Percentiles rank a stretch among this genome's conserved stretches.
These are phyloP conservation scores for Corymbia maculata DNA, from an alignment of 345 rosid genomes.

Conservation along the genomic window DNA sequence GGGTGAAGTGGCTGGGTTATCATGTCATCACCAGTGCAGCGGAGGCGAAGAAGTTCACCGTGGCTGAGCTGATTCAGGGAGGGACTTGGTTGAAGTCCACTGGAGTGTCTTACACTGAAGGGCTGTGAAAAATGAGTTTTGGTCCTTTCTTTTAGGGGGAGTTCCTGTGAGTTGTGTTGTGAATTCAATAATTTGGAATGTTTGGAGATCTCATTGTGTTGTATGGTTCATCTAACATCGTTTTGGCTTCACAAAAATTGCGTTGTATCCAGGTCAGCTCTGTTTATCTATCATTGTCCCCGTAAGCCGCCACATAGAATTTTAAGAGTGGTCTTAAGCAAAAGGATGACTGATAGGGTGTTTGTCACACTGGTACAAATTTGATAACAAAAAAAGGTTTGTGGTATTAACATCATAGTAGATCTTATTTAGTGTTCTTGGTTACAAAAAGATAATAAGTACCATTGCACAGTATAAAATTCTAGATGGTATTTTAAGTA, in stretches of 20 bases:
- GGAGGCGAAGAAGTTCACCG: neutral
- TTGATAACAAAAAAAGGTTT: neutral
- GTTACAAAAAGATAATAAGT: neutral
- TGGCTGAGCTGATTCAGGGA: neutral
- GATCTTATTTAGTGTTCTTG: neutral
- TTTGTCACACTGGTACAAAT: neutral
- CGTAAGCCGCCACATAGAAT: accelerated
- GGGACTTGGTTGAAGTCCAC: neutral
- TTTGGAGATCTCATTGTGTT: neutral
- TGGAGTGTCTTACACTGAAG: conserved; percentile 19
- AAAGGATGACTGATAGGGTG: neutral
- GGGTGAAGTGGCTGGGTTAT: conserved; percentile 63
- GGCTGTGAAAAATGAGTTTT: conserved; percentile 13
- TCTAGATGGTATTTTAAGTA: neutral
- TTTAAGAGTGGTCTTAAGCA: neutral
- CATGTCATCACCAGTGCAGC: neutral
- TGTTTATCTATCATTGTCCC: neutral
- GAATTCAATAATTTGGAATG: neutral
- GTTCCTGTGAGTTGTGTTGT: neutral
- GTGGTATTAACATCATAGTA: neutral
- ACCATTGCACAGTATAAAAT: neutral
- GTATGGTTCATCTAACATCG: neutral
- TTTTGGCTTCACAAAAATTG: neutral
- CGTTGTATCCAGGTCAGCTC: accelerated
- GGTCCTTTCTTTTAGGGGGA: neutral